Base-by-base conservation (phyloP, 1,284 basidiomycete genomes). In the Tilletia walkeri region DNA sequence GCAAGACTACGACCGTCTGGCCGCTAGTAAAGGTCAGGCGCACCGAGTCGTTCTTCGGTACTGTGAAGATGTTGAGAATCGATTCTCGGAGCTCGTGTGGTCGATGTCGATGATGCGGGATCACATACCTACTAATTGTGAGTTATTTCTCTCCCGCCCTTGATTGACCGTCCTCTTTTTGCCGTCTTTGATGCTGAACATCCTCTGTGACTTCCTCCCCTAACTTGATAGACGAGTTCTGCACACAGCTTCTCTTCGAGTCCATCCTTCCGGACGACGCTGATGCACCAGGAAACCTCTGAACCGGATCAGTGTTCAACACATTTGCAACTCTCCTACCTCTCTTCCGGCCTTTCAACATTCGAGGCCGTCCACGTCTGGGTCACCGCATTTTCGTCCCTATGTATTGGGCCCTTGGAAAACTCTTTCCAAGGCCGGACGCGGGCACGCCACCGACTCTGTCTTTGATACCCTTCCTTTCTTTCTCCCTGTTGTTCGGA, bases 21-120 rank as follows among this genome's bases (percentile, higher is more conserved):
- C 53, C n/a, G 66, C 45, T 18, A 47, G 54, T 54, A 24, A 73
- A 49, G 71, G 71, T 1, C 75, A 85, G 66, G 86, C 85, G 2
- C 80, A 85, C 48, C 75, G 86, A 18, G 85, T 86, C 34, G 82
- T 86, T 24, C 76, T 87, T 30, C 78, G 86, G 2, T 81, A 83
- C 59, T 85, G 86, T 70, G 84, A 86, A 61, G 84, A 86, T 20
- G 85, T 87, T 4, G 83, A 84, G 70, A 85, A 85, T 71, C 73
- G 86, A 3, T 87, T 87, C 76, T 81, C 84, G 24, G 86, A 87
- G 72, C 85, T 86, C 69, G 74, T 86, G 76, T 86, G 80, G 48
- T 74, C 78, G 3, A 75, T 77, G 67, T 77, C 73, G 39, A 76
- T 80, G 76, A 48, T 80, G 36, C 39, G 78, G 47, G 79, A 80